Conservation (phyloP, 176 grass and related monocot genomes). For the Calamus simplicifolius region DNA sequence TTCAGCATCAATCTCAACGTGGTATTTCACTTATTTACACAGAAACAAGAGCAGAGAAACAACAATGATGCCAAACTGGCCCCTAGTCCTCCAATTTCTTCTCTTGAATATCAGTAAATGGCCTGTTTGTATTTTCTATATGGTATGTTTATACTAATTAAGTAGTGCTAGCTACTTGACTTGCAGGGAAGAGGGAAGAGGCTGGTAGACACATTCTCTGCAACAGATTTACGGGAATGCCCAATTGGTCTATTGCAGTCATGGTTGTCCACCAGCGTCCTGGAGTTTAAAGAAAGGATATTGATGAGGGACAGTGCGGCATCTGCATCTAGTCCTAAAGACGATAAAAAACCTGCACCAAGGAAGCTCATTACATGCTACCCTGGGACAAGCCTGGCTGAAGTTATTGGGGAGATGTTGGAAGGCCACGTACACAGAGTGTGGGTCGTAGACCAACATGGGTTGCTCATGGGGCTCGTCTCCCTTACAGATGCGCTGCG, state of each 20-base stretch:
- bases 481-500: conserved; percentile 59
- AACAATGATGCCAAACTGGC: too few relatives aligned
- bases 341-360: neutral
- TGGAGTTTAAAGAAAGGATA: conserved; percentile 68
- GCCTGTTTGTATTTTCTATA: neutral
- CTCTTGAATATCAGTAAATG: too few relatives aligned
- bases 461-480: conserved; percentile 36
- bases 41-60: too few relatives aligned
- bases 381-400: conserved; percentile 38
- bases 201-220: conserved; percentile 68
- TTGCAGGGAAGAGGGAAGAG: conserved; percentile 57
- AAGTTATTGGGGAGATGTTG: conserved; percentile 42
- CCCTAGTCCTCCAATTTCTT: too few relatives aligned
- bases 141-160: too few relatives aligned
- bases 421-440: conserved; percentile 58
- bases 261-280: conserved; percentile 41
- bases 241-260: conserved; percentile 37
- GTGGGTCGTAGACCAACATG: conserved; percentile 51
- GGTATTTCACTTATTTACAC: too few relatives aligned
- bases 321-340: neutral
- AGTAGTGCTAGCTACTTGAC: neutral
- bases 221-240: conserved; percentile 57
- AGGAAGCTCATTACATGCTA: conserved; percentile 44
- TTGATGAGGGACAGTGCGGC: conserved; percentile 1
- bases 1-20: too few relatives aligned